A percentile compares a stretch with the other conserved stretches of the same genome.
Conservation (phyloP, 495 filamentous ascomycete species). For the Neurospora sp. region DNA sequence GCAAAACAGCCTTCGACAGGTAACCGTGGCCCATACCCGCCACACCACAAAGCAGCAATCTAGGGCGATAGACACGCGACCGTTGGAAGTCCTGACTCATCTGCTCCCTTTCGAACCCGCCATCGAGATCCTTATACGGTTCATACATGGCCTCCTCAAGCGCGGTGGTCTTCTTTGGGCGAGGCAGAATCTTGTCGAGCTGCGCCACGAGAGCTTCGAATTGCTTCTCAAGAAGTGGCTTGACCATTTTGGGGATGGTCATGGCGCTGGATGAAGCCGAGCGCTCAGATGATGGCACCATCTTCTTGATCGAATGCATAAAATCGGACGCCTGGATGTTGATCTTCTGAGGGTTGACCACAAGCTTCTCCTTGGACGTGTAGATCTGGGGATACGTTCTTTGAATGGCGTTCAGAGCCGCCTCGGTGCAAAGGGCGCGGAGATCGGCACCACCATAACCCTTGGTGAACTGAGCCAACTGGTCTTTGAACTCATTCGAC, state of each 20-base stretch:
- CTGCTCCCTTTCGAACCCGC: slow-evolving; percentile 71
- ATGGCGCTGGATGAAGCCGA: slow-evolving; percentile 72
- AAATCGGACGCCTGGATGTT: slow-evolving; percentile 85
- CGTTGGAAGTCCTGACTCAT: slow-evolving; percentile 86
- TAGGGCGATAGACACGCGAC: slow-evolving; percentile 78
- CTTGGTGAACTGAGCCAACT: slow-evolving; percentile 79
- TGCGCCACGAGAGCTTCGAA: slow-evolving; percentile 53
- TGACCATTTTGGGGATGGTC: slow-evolving; percentile 63
- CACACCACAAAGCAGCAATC: slow-evolving; percentile 66
- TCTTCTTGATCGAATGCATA: slow-evolving; percentile 90
- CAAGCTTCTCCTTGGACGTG: slow-evolving; percentile 75
- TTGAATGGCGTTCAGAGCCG: slow-evolving; percentile 96
- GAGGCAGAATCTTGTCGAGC: slow-evolving; percentile 72
- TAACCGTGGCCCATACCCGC: slow-evolving; percentile 93
- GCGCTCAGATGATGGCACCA: slow-evolving; percentile 87
- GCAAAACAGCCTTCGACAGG: slow-evolving; percentile 72
- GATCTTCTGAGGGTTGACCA: slow-evolving; percentile 77
- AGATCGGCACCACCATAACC: slow-evolving; percentile 95
- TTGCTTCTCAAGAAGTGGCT: slow-evolving; percentile 69
- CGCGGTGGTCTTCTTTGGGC: slow-evolving; percentile 73
- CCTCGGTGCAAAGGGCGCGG: slow-evolving; percentile 89
- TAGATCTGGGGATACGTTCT: slow-evolving; percentile 95
- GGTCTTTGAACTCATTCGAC: slow-evolving; percentile 63
- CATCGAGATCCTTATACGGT: slow-evolving; percentile 63
- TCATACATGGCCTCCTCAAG: slow-evolving; percentile 92